Conservation (phyloP, 257 asterid species). For the Lycium barbarum region DNA sequence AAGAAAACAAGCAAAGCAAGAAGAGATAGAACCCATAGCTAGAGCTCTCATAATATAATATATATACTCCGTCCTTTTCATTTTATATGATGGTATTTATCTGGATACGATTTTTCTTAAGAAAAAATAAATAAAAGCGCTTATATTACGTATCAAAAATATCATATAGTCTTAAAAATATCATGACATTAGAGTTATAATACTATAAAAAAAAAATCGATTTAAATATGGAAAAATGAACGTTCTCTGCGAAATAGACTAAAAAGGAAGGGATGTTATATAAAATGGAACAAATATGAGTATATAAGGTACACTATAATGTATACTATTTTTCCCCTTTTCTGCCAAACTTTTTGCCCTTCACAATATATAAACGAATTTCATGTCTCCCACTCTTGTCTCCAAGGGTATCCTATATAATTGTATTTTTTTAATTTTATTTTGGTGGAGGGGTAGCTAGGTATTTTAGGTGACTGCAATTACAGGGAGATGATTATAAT, state of each 20-base stretch:
- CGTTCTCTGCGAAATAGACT: background rate
- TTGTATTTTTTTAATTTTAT: background rate
- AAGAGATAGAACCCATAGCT: constrained; percentile 9
- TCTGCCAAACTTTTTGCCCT: constrained; percentile 46
- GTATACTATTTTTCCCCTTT: constrained; percentile 27
- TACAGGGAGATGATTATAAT: constrained; percentile 52
- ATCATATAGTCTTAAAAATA: background rate
- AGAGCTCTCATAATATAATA: background rate
- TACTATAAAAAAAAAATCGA: no score
- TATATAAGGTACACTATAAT: constrained; percentile 16
- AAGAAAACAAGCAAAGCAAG: constrained; percentile 40
- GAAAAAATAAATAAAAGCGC: background rate
- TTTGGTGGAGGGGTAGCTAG: background rate
- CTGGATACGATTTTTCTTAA: background rate
- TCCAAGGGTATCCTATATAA: background rate
- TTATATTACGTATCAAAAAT: background rate
- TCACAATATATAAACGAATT: constrained; percentile 35
- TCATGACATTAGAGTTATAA: background rate
- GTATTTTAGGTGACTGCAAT: constrained; percentile 39
- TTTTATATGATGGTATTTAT: background rate
- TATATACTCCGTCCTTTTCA: background rate
- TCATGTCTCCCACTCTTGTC: constrained; percentile 32
- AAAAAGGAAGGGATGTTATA: background rate
- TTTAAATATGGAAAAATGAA: background rate
- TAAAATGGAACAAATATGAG: constrained; percentile 14